Base-by-base conservation (phyloP, 164 flowering plant genomes). In the Dillenia turbinata region DNA sequence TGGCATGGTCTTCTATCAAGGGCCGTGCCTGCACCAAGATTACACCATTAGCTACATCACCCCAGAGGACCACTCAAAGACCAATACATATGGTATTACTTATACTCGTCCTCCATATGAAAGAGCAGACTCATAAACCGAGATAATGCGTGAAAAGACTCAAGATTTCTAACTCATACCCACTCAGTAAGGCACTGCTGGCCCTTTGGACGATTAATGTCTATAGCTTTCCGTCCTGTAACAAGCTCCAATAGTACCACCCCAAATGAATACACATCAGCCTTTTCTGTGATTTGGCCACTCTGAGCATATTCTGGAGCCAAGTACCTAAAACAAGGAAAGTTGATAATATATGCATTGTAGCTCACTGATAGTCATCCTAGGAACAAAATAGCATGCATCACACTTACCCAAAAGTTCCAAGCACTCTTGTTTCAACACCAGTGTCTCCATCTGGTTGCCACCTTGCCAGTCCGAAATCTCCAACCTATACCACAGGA, bases 301-400 rank as follows among this genome's bases (percentile, higher is more conserved):
- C 82, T 90, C 70, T 93, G 96, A 51, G 94, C 92, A 72, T 93
- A 93, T 73, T 93, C 98, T 56, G 98, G 98, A 57, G 98, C 91
- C 71, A 93, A 69, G 77, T 93, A 93, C 82, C 98, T 93, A 24
- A 12, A 15, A 56, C 45, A 52, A 8, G 56, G 44, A 64, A 9
- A 22, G 10, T n/a, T 53, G 10, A 2, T 44, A 1, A 44, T 40
- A 66, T 53, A 8, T 19, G 11, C 46, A 22, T 49, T 48, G 22
- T 9, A 16, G 10, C 53, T 69, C 14, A 49, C 55, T 22, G 46
- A 10, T 40, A 49, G 55, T 10, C 22, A 12, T 16, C 61, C 3
- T 48, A 45, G 54, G 19, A 49, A 65, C 16, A 15, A 24, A 17
- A 55, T 45, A 33, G 40, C 12, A 40, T 9, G 22, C 17, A 45